Base-by-base conservation (phyloP, 257 asterid species). In the Nicotiana undulata region DNA sequence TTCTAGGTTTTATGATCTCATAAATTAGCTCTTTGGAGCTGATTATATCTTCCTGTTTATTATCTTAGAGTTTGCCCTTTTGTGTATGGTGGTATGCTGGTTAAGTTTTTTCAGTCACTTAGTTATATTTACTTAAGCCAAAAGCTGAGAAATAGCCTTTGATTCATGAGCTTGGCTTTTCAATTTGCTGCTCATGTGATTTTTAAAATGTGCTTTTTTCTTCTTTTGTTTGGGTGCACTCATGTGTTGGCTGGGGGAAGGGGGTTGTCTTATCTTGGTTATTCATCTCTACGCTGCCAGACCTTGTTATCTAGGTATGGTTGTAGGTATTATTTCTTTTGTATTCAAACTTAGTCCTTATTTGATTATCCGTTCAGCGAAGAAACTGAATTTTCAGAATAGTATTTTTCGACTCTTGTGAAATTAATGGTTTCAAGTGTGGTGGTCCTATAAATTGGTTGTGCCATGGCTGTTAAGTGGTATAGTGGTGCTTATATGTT, bases 1-100 rank as follows among this genome's bases (percentile, higher is more conserved):
- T 60, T 53, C 56, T 82, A 81, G 72, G 70, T 79, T 78, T 77
- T 56, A 75, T 85, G 75, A 70, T 72, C 17, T 63, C 72, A 56
- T 82, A 63, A 76, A 46, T 83, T 81, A 76, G 79, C 80, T 68
- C 66, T 52, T 64, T 53, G 60, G 79, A 61, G 83, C 64, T 77
- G 67, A 49, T 51, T 56, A 70, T 18, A 64, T 46, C 82, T 49
- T 75, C 13, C 9, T 49, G 44, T 74, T 74, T 74, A 7, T 74
- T 26, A 49, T 15, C 44, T 49, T 24, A 74, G 37, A 74, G 15
- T 49, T 15, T 4, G 5, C 61, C 61, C 26, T 24, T 74, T 49
- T 74, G 17, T 49, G 40, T 49, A 49, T 3, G 61, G 26, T 74
- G 53, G 9, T 49, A 3, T 74, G 24, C 9, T 74, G 24, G 20